Evolutionary conservation across 257 asterid genomes (phyloP), one percentile per base, ranked within the genome.

Genomic region (Verbena officinalis): DNA sequence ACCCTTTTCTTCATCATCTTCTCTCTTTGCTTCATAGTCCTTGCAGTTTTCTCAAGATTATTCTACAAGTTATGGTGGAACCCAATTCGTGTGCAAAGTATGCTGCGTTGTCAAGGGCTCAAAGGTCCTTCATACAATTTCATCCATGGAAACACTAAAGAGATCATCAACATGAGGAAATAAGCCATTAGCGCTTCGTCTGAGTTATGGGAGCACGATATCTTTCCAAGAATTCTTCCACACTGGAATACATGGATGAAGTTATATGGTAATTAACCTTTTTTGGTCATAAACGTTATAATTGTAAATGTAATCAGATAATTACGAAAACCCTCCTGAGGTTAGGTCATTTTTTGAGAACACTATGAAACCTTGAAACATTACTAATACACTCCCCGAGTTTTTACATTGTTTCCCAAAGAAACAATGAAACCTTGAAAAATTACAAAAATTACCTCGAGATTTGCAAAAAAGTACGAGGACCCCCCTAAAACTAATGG

Each of bases 121-220:
- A 77, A 11, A 15, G 94, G 90, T 0, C 86, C 83, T 3, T 16
- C 79, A 43, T 81, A 75, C 73, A 79, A 65, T 4, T 75, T 86
- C 67, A 63, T 80, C 1, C 73, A 79, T 64, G 95, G 95, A 1
- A 79, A 59, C 66, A 81, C 86, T 13, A 71, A 73, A 62, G 88
- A 83, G 57, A 81, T 82, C 6, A 20, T 68, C 44, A 38, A 34
- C 7, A 67, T 86, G 83, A 86, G 65, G 70, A 55, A 67, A 34
- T 73, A 75, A 53, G 70, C 83, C 46, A 55, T 33, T 59, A 71
- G 50, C 3, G n/a, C n/a, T n/a, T n/a, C n/a, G n/a, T n/a, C n/a
- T n/a, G 81, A 76, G 56, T 48, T 84, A 12, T 68, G 70, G 21
- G 76, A 88, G n/a, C 87, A 86, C 65, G 85, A 86, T 58, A 69